phyloP scores from a whole-genome alignment of 176 grass and related monocot genomes.

The Oryza glumipatula region DNA sequence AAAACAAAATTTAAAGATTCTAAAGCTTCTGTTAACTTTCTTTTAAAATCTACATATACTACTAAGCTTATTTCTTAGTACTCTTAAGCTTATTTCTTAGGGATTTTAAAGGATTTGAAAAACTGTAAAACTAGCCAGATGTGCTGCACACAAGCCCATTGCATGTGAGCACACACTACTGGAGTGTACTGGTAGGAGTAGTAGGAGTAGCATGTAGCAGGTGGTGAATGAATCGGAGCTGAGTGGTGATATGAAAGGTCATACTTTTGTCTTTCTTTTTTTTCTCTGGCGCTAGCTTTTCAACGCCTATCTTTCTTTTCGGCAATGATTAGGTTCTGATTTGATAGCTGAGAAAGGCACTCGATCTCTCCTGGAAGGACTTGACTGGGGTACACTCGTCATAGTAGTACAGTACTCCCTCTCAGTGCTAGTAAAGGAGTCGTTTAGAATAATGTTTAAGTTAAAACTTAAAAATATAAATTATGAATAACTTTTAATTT shows the following conservation, averaged over 20 bases:
- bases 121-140: no score
- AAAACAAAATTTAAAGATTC: no score
- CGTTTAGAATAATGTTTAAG: no score
- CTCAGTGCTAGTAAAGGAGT: no score
- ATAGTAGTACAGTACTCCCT: no score
- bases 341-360: constrained; percentile 63
- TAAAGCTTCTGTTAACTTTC: no score
- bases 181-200: background rate
- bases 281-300: background rate
- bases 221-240: background rate
- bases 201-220: background rate
- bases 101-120: no score
- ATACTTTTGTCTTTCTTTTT: background rate
- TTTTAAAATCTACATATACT: no score
- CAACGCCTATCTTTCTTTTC: constrained; percentile 55
- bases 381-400: background rate
- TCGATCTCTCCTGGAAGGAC: background rate
- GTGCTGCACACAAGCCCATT: background rate
- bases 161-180: background rate
- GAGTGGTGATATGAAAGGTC: constrained; percentile 30
- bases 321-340: constrained; percentile 75
- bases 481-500: no score
- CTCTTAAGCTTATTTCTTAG: no score
- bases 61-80: no score
- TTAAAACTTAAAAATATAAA: no score